phyloP scores from a whole-genome alignment of 1,284 basidiomycete genomes.

The Hypsizygus ulmarius region DNA sequence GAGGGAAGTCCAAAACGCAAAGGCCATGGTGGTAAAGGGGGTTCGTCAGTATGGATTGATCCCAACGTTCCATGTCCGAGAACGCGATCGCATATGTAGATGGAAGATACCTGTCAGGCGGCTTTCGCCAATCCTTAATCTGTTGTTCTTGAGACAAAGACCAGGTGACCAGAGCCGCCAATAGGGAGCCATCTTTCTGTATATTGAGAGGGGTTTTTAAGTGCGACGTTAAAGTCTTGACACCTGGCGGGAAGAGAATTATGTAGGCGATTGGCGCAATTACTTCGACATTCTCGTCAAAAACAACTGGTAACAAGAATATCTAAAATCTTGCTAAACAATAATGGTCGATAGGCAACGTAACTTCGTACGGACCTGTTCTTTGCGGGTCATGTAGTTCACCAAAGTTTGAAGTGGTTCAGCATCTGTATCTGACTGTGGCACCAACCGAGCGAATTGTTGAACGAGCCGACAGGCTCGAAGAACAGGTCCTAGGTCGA shows the following conservation, averaged over 20 bases:
- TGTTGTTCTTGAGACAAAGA: slow-evolving; percentile 29
- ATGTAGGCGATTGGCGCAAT: slow-evolving; percentile 39
- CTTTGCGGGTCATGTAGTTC: slow-evolving; percentile 43
- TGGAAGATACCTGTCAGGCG: slow-evolving; percentile 13
- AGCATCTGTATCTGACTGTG: slow-evolving; percentile 35
- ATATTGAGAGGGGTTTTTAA: slow-evolving; percentile 34
- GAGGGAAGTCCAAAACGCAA: slow-evolving; percentile 45
- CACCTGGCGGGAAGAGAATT: slow-evolving; percentile 39
- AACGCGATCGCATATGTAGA: slow-evolving; percentile 16
- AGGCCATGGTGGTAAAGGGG: slow-evolving; percentile 40
- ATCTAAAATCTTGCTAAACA: slow-evolving; percentile 41
- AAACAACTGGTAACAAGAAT: slow-evolving; percentile 43
- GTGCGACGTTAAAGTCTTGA: slow-evolving; percentile 22
- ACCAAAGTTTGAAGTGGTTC: slow-evolving; percentile 40
- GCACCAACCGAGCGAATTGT: slow-evolving; percentile 48
- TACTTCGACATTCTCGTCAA: slow-evolving; percentile 39
- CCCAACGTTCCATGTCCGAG: slow-evolving; percentile 18
- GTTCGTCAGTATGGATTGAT: slow-evolving; percentile 20
- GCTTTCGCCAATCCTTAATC: slow-evolving; percentile 18
- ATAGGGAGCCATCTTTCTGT: slow-evolving; percentile 27
- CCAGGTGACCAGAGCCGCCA: slow-evolving; percentile 50
- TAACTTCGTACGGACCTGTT: slow-evolving; percentile 37
- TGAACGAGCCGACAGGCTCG: slow-evolving; percentile 46
- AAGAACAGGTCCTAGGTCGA: slow-evolving; percentile 45
- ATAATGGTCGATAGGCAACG: slow-evolving; percentile 2